Percentiles rank a stretch among this genome's conserved stretches.
phyloP scores from a whole-genome alignment of 345 rosid genomes.

The Eutrema heterophyllum region DNA sequence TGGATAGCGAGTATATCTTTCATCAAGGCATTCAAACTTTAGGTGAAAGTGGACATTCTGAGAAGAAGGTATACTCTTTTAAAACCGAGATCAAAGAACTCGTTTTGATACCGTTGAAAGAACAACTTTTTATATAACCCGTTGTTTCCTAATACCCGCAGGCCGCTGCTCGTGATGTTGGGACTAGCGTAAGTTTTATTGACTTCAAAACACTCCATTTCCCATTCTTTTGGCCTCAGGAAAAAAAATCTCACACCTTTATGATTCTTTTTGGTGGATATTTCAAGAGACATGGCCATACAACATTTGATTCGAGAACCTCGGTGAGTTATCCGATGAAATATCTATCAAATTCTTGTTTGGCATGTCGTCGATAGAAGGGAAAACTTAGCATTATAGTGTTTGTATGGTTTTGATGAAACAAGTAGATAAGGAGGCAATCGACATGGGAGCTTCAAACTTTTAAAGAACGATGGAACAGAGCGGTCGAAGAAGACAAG shows the following conservation, averaged over 20 bases:
- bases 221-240: not conserved
- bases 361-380: not conserved
- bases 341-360: not conserved
- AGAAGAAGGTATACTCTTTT: slow-evolving; percentile 40
- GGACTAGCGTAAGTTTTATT: slow-evolving; percentile 2
- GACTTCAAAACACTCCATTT: not conserved
- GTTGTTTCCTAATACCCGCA: not conserved
- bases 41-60: slow-evolving; percentile 56
- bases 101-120: not conserved
- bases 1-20: slow-evolving; percentile 82
- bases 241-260: not conserved
- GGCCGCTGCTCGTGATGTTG: not conserved
- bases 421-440: slow-evolving; percentile 79
- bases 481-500: slow-evolving; percentile 61
- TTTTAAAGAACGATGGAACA: slow-evolving; percentile 74
- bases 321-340: slow-evolving; percentile 44
- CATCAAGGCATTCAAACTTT: slow-evolving; percentile 87
- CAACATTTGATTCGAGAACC: slow-evolving; percentile 42
- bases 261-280: not conserved
- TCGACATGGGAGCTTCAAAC: slow-evolving; percentile 79
- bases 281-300: slow-evolving; percentile 37
- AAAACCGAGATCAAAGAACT: not conserved
- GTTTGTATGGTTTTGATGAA: slow-evolving; percentile 4
- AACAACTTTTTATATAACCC: not conserved
- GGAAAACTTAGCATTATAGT: not conserved